phyloP scores from a whole-genome alignment of 306 rosid genomes.

The Cucurbita argyrosperma region DNA sequence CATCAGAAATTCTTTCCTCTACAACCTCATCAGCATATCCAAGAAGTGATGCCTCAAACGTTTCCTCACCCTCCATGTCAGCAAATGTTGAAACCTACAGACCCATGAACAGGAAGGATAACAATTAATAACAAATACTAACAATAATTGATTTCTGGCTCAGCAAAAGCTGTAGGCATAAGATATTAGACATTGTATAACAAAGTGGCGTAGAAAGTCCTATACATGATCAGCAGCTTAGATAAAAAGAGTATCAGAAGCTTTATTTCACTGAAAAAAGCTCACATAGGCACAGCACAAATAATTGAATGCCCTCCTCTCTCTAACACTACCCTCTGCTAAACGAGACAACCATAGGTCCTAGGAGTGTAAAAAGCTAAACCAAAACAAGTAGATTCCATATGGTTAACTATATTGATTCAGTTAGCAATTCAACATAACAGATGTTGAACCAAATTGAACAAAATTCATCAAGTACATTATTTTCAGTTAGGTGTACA shows the following conservation, averaged over 20 bases:
- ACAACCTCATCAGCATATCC: constrained; percentile 95
- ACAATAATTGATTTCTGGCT: too few relatives aligned
- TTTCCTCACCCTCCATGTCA: constrained; percentile 99
- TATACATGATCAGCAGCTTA: neutral
- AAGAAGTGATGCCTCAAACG: constrained; percentile 83
- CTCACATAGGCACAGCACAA: neutral
- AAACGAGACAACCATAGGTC: neutral
- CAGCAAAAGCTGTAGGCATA: neutral
- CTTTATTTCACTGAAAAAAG: neutral
- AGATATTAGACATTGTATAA: neutral
- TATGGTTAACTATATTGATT: neutral
- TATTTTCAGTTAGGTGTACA: neutral
- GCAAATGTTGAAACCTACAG: constrained; percentile 88
- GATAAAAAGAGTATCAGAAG: neutral
- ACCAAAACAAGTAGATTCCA: neutral
- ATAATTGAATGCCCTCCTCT: neutral
- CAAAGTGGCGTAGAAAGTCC: neutral
- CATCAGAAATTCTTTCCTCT: constrained; percentile 88
- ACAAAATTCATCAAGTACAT: neutral
- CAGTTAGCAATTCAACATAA: neutral
- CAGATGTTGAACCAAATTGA: neutral
- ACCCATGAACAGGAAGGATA: constrained; percentile 4
- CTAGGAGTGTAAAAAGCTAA: neutral
- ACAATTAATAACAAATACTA: neutral
- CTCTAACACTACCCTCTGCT: neutral